phyloP scores from a whole-genome alignment of 2,329 filamentous ascomycete genomes.

The Nothophoma quercina region DNA sequence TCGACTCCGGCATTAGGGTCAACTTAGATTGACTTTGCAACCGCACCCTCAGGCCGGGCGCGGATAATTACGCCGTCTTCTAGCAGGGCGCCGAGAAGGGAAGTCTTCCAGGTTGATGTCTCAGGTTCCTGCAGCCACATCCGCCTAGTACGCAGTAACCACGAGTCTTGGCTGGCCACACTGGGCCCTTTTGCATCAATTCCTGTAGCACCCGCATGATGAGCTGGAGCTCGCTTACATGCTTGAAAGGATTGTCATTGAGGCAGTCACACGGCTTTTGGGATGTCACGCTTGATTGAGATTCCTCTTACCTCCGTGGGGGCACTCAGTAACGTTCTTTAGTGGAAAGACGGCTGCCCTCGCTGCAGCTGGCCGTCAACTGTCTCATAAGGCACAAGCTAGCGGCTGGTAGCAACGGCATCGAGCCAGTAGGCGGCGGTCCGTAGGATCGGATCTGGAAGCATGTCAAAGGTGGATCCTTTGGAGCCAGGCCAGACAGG shows the following conservation, averaged over 20 bases:
- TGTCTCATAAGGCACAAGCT: slow-evolving; percentile 13
- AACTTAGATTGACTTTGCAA: slow-evolving; percentile 12
- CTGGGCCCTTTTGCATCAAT: slow-evolving; percentile 19
- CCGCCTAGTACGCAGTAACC: slow-evolving; percentile 23
- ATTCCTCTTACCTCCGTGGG: background rate
- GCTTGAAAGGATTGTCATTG: slow-evolving; percentile 21
- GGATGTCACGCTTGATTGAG: slow-evolving; percentile 6
- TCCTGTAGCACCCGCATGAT: slow-evolving; percentile 21
- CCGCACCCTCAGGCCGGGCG: slow-evolving; percentile 8
- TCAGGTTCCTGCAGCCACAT: slow-evolving; percentile 27
- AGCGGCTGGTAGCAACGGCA: slow-evolving; percentile 13
- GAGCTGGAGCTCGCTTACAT: slow-evolving; percentile 28
- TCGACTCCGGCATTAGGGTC: background rate
- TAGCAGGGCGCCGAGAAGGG: slow-evolving; percentile 10
- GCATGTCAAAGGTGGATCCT: slow-evolving; percentile 28
- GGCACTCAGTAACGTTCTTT: background rate
- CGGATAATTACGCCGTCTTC: slow-evolving; percentile 13
- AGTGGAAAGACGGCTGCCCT: background rate
- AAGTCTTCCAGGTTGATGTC: slow-evolving; percentile 7
- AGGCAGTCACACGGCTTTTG: slow-evolving; percentile 23
- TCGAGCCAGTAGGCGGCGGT: slow-evolving; percentile 8
- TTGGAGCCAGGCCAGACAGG: slow-evolving; percentile 17
- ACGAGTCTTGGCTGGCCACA: slow-evolving; percentile 20
- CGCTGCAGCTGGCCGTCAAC: slow-evolving; percentile 13
- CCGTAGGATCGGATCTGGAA: slow-evolving; percentile 31